phyloP scores from a whole-genome alignment of 805 yeast genomes.

The Priceomyces carsonii region DNA sequence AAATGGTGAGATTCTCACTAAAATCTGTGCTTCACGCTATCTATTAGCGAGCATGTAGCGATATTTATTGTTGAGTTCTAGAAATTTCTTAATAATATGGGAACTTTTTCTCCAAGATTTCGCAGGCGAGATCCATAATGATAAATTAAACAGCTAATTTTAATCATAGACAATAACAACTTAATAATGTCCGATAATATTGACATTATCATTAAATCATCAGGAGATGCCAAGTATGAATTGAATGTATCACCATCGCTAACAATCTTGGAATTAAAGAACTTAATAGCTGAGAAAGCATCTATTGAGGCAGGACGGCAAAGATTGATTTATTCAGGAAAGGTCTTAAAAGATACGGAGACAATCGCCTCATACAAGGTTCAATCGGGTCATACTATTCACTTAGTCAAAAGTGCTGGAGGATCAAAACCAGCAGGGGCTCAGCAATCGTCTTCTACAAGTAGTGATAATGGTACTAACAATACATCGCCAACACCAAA shows the following conservation, averaged over 20 bases:
- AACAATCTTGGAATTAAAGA: conserved; percentile 71
- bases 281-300: conserved; percentile 56
- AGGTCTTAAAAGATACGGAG: conserved; percentile 84
- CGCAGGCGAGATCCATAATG: neutral
- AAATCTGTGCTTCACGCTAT: too few species aligned
- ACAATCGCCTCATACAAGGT: conserved; percentile 75
- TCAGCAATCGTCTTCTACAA: conserved; percentile 19
- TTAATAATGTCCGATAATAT: conserved; percentile 26
- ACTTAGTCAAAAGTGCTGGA: conserved; percentile 79
- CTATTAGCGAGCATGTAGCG: too few species aligned
- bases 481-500: conserved; percentile 12
- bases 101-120: too few species aligned
- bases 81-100: too few species aligned
- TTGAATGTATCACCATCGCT: conserved; percentile 52
- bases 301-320: conserved; percentile 77
- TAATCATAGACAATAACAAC: conserved; percentile 5
- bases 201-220: conserved; percentile 39
- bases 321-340: conserved; percentile 89
- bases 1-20: too few species aligned
- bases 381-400: conserved; percentile 84
- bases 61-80: too few species aligned
- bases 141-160: neutral
- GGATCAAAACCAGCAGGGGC: conserved; percentile 32
- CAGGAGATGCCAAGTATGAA: conserved; percentile 82
- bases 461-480: conserved; percentile 16